phyloP scores from a whole-genome alignment of 176 grass and related monocot species.

The Pharus latifolius region DNA sequence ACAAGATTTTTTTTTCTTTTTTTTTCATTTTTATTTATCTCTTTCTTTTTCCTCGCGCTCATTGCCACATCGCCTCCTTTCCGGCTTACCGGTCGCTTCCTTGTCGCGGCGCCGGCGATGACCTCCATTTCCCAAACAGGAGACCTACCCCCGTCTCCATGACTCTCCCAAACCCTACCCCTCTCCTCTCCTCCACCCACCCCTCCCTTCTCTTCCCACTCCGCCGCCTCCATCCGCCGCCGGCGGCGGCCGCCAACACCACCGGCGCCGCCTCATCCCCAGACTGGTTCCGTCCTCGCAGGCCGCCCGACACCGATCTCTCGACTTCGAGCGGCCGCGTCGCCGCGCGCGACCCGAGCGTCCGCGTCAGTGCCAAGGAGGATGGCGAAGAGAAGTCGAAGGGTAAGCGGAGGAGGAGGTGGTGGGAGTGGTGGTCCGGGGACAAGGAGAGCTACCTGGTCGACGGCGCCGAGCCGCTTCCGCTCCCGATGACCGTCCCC shows the following conservation, averaged over 20 bases:
- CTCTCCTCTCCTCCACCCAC: constrained; percentile 16
- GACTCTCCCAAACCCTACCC: constrained; percentile 23
- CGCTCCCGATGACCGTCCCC: constrained; percentile 69
- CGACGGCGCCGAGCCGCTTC: constrained; percentile 69
- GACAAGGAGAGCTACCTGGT: constrained; percentile 90
- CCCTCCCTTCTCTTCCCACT: background rate
- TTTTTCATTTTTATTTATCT: background rate
- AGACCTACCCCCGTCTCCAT: constrained; percentile 20
- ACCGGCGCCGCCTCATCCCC: constrained; percentile 43
- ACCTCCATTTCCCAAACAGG: constrained; percentile 1
- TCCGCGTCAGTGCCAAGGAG: constrained; percentile 77
- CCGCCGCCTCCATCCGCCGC: background rate
- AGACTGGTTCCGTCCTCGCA: constrained; percentile 61
- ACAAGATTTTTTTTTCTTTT: background rate
- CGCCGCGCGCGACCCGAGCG: constrained; percentile 50
- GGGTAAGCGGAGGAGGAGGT: constrained; percentile 20
- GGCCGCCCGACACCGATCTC: background rate
- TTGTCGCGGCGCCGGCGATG: constrained; percentile 25
- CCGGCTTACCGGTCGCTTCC: background rate
- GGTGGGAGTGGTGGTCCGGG: constrained; percentile 86
- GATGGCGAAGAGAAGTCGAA: constrained; percentile 27
- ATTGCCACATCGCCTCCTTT: background rate
- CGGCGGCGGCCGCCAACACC: constrained; percentile 43
- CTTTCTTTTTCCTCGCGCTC: too few relatives aligned
- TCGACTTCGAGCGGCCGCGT: constrained; percentile 33